A percentile compares a stretch with the other conserved stretches of the same genome.
These are phyloP conservation scores for Kazachstania taianensis DNA, from an alignment of 805 yeast species.

Conservation along the genomic window DNA sequence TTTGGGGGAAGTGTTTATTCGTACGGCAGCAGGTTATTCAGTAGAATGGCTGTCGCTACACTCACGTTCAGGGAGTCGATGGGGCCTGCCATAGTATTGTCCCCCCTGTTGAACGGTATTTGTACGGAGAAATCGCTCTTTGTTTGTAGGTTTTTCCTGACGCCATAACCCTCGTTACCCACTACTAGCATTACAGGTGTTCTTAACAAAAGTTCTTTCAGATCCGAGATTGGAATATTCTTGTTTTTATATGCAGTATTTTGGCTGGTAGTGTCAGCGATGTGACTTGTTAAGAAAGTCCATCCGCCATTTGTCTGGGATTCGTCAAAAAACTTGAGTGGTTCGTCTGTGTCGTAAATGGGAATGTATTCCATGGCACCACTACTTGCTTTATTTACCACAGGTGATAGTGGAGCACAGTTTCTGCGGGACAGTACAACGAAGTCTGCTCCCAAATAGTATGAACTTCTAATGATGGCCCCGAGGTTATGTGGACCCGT, in stretches of 20 bases:
- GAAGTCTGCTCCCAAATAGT: conserved; percentile 75
- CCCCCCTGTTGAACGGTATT: conserved; percentile 21
- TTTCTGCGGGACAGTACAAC: conserved; percentile 58
- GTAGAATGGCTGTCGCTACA: conserved; percentile 72
- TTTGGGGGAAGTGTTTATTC: neutral
- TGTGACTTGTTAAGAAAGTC: conserved; percentile 57
- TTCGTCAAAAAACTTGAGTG: conserved; percentile 51
- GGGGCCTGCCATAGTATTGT: neutral
- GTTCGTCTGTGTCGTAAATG: conserved; percentile 46
- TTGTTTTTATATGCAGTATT: conserved; percentile 29
- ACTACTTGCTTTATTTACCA: conserved; percentile 68
- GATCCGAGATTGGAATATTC: conserved; percentile 32
- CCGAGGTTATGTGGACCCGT: conserved; percentile 86
- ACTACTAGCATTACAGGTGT: conserved; percentile 62
- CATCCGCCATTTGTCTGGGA: conserved; percentile 50
- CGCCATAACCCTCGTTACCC: conserved; percentile 82
- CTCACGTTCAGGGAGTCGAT: conserved; percentile 84
- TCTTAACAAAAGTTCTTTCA: conserved; percentile 34
- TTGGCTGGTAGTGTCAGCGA: conserved; percentile 18
- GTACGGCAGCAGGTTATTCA: conserved; percentile 26
- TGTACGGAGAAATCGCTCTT: conserved; percentile 42
- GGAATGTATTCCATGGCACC: conserved; percentile 75
- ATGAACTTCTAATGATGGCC: conserved; percentile 70
- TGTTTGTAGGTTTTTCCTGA: conserved; percentile 53
- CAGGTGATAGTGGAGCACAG: conserved; percentile 67